Evolutionary conservation across 495 filamentous ascomycete genomes (phyloP), one percentile per base, ranked within the genome.

Genomic region (Paragyromitra xinjiangensis): DNA sequence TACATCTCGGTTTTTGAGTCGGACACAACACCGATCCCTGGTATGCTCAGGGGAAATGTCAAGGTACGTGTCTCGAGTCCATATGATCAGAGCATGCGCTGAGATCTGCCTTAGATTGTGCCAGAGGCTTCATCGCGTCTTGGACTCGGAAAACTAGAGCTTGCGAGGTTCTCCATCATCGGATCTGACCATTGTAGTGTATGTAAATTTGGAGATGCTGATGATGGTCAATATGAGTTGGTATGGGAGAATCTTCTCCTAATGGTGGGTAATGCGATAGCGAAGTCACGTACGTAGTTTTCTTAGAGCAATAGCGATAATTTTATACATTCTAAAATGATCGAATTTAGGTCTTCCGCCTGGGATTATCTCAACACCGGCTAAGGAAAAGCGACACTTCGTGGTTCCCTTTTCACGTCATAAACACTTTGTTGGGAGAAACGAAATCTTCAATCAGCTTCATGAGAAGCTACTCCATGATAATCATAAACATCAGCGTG

Each of bases 371-470:
- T 1, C 53, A 24, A 1, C 2, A 24, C 8, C 8, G 9, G 4
- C 22, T 6, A 16, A 40, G n/a, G 26, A 24, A 68, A 55, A 44
- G n/a, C n/a, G 19, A 44, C 61, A 66, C n/a, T 67, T 71, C 7
- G 64, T 77, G 59, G 63, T 81, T 56, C 77, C 79, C 0, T 87
- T 85, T 71, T 67, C 82, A 11, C 78, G 80, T 3, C 84, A 87
- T 69, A 69, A 77, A 62, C 65, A 83, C 53, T 88, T 87, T 81
- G 79, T 87, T 48, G 83, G 85, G 40, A 83, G 86, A 42, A 68
- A 83, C 65, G 81, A 80, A 19, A 83, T 83, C n/a, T 81, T 86
- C 63, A 48, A 44, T n/a, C 77, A 80, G 14, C 82, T 88, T 48
- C 69, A 82, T 58, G 45, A 67, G 7, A 81, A 64, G 71, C 58